Conservation (phyloP, 2,329 filamentous ascomycete species). For the Diaporthe helianthi region DNA sequence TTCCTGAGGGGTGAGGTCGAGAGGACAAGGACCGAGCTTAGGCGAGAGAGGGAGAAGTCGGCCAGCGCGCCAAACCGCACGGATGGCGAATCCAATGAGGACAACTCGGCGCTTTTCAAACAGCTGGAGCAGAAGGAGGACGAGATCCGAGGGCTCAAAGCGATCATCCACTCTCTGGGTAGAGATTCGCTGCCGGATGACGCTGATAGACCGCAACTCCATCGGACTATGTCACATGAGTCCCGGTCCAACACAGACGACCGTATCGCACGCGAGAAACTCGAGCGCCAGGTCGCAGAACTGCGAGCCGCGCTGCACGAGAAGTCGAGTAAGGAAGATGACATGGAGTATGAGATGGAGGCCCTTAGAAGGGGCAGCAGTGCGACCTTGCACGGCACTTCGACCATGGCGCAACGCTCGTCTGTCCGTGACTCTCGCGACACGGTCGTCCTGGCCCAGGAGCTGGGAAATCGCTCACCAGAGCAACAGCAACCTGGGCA, state of each 20-base stretch:
- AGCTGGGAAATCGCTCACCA: slow-evolving; percentile 54
- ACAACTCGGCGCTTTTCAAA: slow-evolving; percentile 63
- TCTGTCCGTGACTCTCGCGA: slow-evolving; percentile 72
- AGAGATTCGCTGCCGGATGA: slow-evolving; percentile 68
- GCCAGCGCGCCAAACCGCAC: slow-evolving; percentile 64
- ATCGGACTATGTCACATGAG: slow-evolving; percentile 47
- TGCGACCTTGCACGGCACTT: slow-evolving; percentile 55
- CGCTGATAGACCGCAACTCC: slow-evolving; percentile 46
- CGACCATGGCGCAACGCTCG: slow-evolving; percentile 59
- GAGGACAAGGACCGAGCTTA: slow-evolving; percentile 84
- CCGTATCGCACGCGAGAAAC: slow-evolving; percentile 67
- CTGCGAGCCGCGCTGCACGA: slow-evolving; percentile 75
- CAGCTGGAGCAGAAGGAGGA: slow-evolving; percentile 95
- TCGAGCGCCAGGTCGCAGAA: slow-evolving; percentile 83
- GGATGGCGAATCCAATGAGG: slow-evolving; percentile 44
- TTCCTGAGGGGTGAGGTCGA: slow-evolving; percentile 95
- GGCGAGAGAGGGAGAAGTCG: slow-evolving; percentile 85
- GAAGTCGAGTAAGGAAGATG: slow-evolving; percentile 78
- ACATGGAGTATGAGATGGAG: slow-evolving; percentile 84
- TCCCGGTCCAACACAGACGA: slow-evolving; percentile 60
- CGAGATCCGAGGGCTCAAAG: slow-evolving; percentile 95
- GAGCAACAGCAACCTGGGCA: slow-evolving; percentile 46
- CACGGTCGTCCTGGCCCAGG: slow-evolving; percentile 66
- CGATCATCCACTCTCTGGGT: slow-evolving; percentile 95
- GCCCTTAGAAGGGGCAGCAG: slow-evolving; percentile 59